phyloP scores from a whole-genome alignment of 345 rosid species.

The Arabidopsis thaliana region DNA sequence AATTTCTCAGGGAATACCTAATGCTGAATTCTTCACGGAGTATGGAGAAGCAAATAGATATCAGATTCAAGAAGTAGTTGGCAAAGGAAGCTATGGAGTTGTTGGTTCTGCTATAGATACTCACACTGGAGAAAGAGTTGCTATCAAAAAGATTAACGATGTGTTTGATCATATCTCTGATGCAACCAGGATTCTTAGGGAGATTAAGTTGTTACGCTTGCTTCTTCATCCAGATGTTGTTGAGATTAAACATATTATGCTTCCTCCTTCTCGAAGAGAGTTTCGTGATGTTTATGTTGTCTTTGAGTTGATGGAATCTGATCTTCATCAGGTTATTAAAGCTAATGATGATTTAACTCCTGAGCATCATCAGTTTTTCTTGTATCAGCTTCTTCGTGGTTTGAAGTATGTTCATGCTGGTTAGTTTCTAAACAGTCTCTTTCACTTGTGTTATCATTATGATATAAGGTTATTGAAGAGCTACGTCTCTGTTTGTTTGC shows the following conservation, averaged over 20 bases:
- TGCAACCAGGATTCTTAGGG: constrained; percentile 91
- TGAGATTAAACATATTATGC: constrained; percentile 93
- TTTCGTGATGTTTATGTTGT: constrained; percentile 91
- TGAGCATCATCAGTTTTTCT: constrained; percentile 87
- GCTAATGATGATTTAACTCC: constrained; percentile 93
- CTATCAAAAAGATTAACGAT: constrained; percentile 91
- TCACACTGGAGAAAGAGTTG: constrained; percentile 85
- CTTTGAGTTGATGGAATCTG: constrained; percentile 97
- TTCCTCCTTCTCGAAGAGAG: constrained; percentile 93
- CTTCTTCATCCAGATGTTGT: constrained; percentile 95
- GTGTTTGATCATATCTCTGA: constrained; percentile 97
- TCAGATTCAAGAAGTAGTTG: constrained; percentile 88
- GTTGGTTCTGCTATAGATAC: constrained; percentile 90
- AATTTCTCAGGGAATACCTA: constrained; percentile 56
- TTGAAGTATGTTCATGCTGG: constrained; percentile 90
- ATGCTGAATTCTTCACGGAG: constrained; percentile 88
- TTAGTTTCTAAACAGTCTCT: constrained; percentile 38
- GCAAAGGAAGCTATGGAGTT: constrained; percentile 97
- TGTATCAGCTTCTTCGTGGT: constrained; percentile 97
- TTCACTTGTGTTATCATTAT: not conserved
- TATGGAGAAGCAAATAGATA: constrained; percentile 94
- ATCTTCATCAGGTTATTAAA: constrained; percentile 93
- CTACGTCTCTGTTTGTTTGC: constrained; percentile 43
- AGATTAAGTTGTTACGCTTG: constrained; percentile 88
- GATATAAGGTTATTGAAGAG: constrained; percentile 5